phyloP scores from a whole-genome alignment of 2,329 filamentous ascomycete genomes.

The Corinectria fuckeliana region DNA sequence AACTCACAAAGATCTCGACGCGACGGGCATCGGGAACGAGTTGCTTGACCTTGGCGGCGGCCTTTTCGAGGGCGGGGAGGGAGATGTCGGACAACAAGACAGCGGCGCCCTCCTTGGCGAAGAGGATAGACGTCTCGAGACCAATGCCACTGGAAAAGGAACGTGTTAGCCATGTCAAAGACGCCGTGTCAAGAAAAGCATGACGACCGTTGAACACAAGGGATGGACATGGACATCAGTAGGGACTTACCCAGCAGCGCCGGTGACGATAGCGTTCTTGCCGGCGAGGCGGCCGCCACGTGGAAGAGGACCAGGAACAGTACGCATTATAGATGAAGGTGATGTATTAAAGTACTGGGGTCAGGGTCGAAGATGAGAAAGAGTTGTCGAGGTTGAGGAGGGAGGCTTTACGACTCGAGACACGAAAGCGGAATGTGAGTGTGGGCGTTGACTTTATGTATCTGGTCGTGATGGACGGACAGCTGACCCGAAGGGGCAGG shows the following conservation, averaged over 20 bases:
- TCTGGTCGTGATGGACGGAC: conserved; percentile 1
- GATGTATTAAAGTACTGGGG: not conserved
- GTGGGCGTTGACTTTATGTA: conserved; percentile 11
- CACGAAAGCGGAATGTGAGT: not conserved
- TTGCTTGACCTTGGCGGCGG: conserved; percentile 75
- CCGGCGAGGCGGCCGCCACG: conserved; percentile 62
- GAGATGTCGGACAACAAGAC: conserved; percentile 89
- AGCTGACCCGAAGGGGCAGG: conserved; percentile 9
- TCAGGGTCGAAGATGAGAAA: not conserved
- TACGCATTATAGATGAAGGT: conserved; percentile 33
- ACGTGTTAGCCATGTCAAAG: conserved; percentile 11
- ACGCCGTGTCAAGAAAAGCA: not conserved
- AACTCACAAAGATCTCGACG: conserved; percentile 64
- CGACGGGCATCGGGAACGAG: conserved; percentile 67
- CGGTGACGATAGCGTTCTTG: conserved; percentile 77
- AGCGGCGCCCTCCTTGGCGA: conserved; percentile 85
- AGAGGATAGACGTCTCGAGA: conserved; percentile 89
- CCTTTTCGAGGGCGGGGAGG: conserved; percentile 76
- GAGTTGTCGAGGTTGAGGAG: not conserved
- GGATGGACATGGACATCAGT: not conserved
- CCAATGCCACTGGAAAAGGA: conserved; percentile 75
- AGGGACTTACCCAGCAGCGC: conserved; percentile 78
- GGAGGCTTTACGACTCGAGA: not conserved
- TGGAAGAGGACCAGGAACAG: conserved; percentile 30
- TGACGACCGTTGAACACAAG: not conserved